Conservation (phyloP, 495 filamentous ascomycete species). For the Saxispiralis lemnorum region DNA sequence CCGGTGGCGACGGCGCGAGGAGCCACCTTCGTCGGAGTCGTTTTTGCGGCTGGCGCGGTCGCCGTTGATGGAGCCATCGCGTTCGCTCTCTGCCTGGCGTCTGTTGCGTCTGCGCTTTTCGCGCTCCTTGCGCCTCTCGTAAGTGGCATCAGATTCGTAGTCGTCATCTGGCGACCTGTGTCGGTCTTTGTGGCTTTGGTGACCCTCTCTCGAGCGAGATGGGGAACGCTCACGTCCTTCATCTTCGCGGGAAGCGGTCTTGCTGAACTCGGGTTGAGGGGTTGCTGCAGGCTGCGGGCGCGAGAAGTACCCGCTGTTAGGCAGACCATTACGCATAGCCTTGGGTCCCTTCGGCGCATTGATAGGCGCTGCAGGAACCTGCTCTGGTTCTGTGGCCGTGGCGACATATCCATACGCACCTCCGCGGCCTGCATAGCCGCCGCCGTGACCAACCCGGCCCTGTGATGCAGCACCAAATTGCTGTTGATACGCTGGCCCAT, state of each 20-base stretch:
- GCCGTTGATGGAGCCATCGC: conserved; percentile 2
- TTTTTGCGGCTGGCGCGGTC: conserved; percentile 29
- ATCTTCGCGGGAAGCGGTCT: conserved; percentile 1
- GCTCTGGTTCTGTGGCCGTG: conserved; percentile 3
- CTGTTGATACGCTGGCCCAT: conserved; percentile 7
- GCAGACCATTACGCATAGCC: conserved; percentile 73
- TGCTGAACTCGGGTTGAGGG: neutral
- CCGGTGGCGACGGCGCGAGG: conserved; percentile 20
- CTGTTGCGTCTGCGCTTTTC: neutral
- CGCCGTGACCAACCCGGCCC: conserved; percentile 35
- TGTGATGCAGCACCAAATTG: conserved; percentile 28
- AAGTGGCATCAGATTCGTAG: conserved; percentile 2
- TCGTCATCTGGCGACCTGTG: conserved; percentile 1
- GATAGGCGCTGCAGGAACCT: conserved; percentile 10
- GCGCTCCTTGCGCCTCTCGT: conserved; percentile 9
- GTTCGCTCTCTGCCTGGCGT: conserved; percentile 1
- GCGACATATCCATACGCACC: conserved; percentile 9
- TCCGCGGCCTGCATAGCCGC: conserved; percentile 10
- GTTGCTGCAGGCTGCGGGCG: conserved; percentile 7
- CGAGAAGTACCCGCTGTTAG: conserved; percentile 34
- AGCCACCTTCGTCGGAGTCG: conserved; percentile 17
- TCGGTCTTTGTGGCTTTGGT: conserved; percentile 4
- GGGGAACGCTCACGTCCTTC: neutral
- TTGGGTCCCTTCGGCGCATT: conserved; percentile 77
- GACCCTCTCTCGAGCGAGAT: conserved; percentile 6